These are phyloP conservation scores for Acer campestre DNA, from an alignment of 345 rosid genomes.

Conservation along the genomic window DNA sequence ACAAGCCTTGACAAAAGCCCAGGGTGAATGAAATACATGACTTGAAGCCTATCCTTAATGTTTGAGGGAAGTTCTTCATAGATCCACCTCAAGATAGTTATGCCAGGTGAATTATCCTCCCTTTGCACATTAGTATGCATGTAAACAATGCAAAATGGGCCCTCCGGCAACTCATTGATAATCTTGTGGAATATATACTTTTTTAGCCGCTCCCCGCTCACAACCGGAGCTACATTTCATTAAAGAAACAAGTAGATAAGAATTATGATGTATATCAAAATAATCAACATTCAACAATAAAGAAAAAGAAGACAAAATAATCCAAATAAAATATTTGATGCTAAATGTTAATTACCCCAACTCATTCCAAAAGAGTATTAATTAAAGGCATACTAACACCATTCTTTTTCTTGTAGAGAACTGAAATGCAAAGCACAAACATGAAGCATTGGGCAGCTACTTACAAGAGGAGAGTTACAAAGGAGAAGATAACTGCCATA, in stretches of 20 bases:
- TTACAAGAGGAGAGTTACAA: not conserved
- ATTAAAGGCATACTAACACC: not conserved
- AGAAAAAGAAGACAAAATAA: not conserved
- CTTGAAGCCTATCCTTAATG: slow-evolving; percentile 79
- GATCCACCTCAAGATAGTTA: slow-evolving; percentile 89
- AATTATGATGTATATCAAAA: not conserved
- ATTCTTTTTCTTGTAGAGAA: not conserved
- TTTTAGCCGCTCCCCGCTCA: slow-evolving; percentile 78
- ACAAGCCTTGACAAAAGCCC: slow-evolving; percentile 85
- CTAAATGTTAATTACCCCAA: not conserved
- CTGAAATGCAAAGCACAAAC: too few relatives aligned
- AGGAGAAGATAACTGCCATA: not conserved
- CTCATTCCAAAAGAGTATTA: not conserved
- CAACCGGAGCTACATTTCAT: slow-evolving; percentile 68
- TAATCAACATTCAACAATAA: slow-evolving; percentile 16
- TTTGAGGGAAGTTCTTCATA: slow-evolving; percentile 79
- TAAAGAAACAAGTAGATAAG: slow-evolving; percentile 1
- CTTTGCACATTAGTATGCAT: slow-evolving; percentile 84
- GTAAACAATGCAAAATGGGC: slow-evolving; percentile 80
- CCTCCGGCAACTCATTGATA: slow-evolving; percentile 70
- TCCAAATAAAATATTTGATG: not conserved
- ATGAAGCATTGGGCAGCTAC: too few relatives aligned
- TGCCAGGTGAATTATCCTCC: slow-evolving; percentile 83
- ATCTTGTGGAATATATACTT: slow-evolving; percentile 79
- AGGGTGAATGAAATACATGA: slow-evolving; percentile 81